Conservation (phyloP, 2,329 filamentous ascomycete species). For the Claviceps fusiformis region DNA sequence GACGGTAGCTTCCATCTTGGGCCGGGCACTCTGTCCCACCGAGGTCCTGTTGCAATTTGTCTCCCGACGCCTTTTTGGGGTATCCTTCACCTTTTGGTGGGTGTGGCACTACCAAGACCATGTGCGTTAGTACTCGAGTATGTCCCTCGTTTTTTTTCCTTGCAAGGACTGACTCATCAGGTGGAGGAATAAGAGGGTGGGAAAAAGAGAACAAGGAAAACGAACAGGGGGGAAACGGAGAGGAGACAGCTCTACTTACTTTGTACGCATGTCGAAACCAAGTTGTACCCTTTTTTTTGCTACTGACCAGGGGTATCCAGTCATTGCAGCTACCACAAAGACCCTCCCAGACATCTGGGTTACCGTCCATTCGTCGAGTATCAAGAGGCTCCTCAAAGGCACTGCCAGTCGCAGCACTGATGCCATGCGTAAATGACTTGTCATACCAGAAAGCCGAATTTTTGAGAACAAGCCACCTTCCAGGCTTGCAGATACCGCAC, state of each 20-base stretch:
- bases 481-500: slow-evolving; percentile 80
- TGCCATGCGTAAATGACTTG: slow-evolving; percentile 79
- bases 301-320: slow-evolving; percentile 70
- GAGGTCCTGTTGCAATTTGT: slow-evolving; percentile 28
- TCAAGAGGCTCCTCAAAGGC: slow-evolving; percentile 67
- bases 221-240: too few species aligned
- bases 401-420: slow-evolving; percentile 67
- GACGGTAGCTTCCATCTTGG: slow-evolving; percentile 28
- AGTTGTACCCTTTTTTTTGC: slow-evolving; percentile 84
- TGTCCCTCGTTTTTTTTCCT: background rate
- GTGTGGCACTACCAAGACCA: slow-evolving; percentile 45
- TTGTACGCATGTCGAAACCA: slow-evolving; percentile 89
- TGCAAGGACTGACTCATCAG: too few species aligned
- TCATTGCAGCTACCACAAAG: slow-evolving; percentile 66
- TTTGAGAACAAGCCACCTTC: slow-evolving; percentile 75
- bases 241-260: slow-evolving; percentile 31
- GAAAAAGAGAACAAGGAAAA: background rate
- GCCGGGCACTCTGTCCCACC: slow-evolving; percentile 29
- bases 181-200: background rate
- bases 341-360: slow-evolving; percentile 70
- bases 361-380: slow-evolving; percentile 63
- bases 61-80: slow-evolving; percentile 53
- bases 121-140: background rate
- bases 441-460: slow-evolving; percentile 92
- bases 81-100: slow-evolving; percentile 58